Base-by-base conservation (phyloP, 2,329 filamentous ascomycete species). In the Volutella citrinella region DNA sequence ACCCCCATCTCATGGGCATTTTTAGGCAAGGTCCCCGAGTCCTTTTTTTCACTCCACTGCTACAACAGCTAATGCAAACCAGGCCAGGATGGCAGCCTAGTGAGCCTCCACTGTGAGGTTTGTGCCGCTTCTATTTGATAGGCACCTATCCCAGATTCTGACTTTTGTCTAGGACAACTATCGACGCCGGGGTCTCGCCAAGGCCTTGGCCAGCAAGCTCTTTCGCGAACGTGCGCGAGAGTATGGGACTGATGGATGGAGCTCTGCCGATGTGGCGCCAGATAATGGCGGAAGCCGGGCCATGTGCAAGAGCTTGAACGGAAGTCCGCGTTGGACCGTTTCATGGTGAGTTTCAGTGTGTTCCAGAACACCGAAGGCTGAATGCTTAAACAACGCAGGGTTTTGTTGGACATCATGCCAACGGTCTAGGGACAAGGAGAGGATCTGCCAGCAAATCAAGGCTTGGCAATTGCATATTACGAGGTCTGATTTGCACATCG, bases 311-410 rank as follows among this genome's bases (percentile, higher is more conserved):
- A 78, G 78, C 37, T 53, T 87, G 26, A 74, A 78, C 3, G 82
- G 78, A 0, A 69, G 61, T 41, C 59, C 65, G 4, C 57, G 61
- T 11, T 84, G 79, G 77, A 60, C 65, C 11, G 61, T 73, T 12
- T 77, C 74, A 30, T 87, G 82, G 82, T 76, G 46, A 60, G 70
- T n/a, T n/a, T n/a, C n/a, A n/a, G n/a, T n/a, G n/a, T n/a, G n/a
- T n/a, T n/a, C n/a, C n/a, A n/a, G n/a, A n/a, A n/a, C n/a, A n/a
- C n/a, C n/a, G n/a, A n/a, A n/a, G n/a, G n/a, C n/a, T n/a, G n/a
- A n/a, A n/a, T n/a, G n/a, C n/a, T n/a, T n/a, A n/a, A n/a, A n/a
- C n/a, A n/a, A n/a, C n/a, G n/a, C n/a, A n/a, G n/a, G n/a, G n/a
- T n/a, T n/a, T n/a, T n/a, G n/a, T n/a, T n/a, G n/a, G n/a, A n/a